Conservation (phyloP, 2,329 filamentous ascomycete genomes). For the Phialophora expanda region DNA sequence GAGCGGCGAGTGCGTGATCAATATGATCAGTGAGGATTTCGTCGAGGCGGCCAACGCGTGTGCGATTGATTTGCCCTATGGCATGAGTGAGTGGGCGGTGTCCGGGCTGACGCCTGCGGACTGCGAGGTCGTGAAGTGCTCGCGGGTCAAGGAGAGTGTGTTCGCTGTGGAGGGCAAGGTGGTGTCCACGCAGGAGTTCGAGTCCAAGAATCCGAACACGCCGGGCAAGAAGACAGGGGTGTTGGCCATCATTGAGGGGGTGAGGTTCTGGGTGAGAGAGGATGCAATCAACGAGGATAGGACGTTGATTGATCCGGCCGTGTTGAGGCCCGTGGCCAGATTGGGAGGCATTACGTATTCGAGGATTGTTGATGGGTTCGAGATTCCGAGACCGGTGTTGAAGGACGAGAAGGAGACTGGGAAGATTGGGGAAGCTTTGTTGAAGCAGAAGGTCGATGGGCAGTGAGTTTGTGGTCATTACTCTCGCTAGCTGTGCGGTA, state of each 20-base stretch:
- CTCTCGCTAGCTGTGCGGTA: neutral
- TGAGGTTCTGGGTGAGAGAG: conserved; percentile 85
- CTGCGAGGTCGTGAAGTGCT: conserved; percentile 68
- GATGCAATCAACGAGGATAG: conserved; percentile 82
- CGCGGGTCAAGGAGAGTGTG: conserved; percentile 79
- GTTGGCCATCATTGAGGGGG: conserved; percentile 79
- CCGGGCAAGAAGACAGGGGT: conserved; percentile 77
- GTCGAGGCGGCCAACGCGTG: conserved; percentile 87
- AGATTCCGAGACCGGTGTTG: conserved; percentile 66
- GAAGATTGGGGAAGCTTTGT: conserved; percentile 59
- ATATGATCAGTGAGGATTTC: conserved; percentile 83
- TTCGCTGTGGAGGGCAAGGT: conserved; percentile 83
- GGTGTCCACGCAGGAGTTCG: conserved; percentile 75
- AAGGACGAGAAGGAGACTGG: conserved; percentile 47
- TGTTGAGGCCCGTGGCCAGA: conserved; percentile 73
- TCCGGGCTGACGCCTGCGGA: conserved; percentile 74
- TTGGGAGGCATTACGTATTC: conserved; percentile 87
- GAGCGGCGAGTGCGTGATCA: conserved; percentile 78
- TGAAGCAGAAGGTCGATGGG: conserved; percentile 86
- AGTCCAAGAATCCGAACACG: conserved; percentile 63
- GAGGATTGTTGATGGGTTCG: conserved; percentile 70
- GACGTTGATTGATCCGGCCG: conserved; percentile 74
- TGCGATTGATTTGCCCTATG: conserved; percentile 76
- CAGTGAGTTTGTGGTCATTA: conserved; percentile 60
- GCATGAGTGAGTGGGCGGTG: conserved; percentile 77